Evolutionary conservation across 305 asterid species (phyloP).

Genomic region (Fraxinus sp.): DNA sequence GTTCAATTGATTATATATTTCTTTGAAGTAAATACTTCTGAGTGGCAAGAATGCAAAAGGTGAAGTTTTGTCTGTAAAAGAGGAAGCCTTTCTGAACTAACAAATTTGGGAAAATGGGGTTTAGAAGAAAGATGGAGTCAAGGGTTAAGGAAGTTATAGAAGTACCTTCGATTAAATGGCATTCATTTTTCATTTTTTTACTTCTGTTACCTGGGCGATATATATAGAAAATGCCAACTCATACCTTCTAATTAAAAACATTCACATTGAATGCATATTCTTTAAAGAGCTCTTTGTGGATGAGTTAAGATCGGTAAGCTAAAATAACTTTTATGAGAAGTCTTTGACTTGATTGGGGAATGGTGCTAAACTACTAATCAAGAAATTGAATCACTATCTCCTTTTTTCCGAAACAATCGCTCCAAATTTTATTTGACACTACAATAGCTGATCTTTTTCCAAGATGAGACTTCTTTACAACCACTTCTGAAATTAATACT

Average conservation of each 20-base stretch:
- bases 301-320: not conserved
- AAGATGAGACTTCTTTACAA: not conserved
- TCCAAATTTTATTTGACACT: not conserved
- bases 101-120: not conserved
- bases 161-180: not conserved
- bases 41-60: not conserved
- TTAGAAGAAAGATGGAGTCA: not conserved
- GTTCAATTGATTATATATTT: not conserved
- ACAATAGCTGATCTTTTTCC: not conserved
- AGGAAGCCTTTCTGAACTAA: not conserved
- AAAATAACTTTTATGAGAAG: not conserved
- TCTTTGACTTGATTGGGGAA: not conserved
- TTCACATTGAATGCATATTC: not conserved
- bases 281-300: not conserved
- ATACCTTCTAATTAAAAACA: not conserved
- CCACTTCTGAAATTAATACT: slow-evolving; percentile 18
- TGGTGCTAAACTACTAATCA: not conserved
- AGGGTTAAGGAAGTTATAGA: not conserved
- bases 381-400: not conserved
- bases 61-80: not conserved
- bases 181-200: not conserved
- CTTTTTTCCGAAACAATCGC: not conserved
- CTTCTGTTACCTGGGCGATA: not conserved
- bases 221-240: not conserved
- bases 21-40: not conserved